Conservation (phyloP, 345 rosid species). For the Hibiscus trionum region DNA sequence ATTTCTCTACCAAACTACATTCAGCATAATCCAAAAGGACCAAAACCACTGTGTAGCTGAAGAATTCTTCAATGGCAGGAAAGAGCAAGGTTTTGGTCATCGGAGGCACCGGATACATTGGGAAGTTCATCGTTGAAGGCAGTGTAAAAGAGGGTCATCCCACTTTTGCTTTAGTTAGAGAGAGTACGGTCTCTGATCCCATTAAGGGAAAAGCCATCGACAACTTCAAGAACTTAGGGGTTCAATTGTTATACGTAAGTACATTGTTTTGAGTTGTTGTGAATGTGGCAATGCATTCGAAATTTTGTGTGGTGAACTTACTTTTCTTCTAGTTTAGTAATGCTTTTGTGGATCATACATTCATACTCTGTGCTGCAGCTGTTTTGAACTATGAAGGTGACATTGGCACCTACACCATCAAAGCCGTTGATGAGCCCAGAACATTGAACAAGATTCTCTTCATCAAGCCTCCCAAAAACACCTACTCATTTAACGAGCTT, state of each 20-base stretch:
- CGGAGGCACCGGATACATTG: constrained; percentile 78
- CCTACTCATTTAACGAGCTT: constrained; percentile 48
- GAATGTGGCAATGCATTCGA: not conserved
- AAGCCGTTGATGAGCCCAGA: constrained; percentile 52
- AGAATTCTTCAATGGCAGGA: constrained; percentile 33
- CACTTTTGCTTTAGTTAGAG: constrained; percentile 56
- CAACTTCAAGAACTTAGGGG: constrained; percentile 47
- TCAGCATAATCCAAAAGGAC: not conserved
- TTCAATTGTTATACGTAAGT: constrained; percentile 48
- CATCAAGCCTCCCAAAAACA: constrained; percentile 50
- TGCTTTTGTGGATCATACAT: no score
- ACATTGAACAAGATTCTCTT: constrained; percentile 53
- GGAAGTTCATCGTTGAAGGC: constrained; percentile 58
- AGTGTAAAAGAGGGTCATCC: constrained; percentile 50
- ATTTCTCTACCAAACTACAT: no score
- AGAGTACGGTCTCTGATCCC: constrained; percentile 43
- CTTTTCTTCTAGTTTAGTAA: no score
- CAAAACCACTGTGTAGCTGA: not conserved
- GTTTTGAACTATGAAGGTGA: constrained; percentile 52
- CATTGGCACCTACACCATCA: constrained; percentile 45
- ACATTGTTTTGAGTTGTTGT: no score
- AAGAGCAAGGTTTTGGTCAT: constrained; percentile 61
- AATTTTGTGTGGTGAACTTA: not conserved
- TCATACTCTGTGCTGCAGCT: constrained; percentile 18
- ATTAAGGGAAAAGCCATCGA: constrained; percentile 45